These are phyloP conservation scores for Gracilaria vermiculophylla DNA, from an alignment of 23 red algal species.

Conservation along the genomic window DNA sequence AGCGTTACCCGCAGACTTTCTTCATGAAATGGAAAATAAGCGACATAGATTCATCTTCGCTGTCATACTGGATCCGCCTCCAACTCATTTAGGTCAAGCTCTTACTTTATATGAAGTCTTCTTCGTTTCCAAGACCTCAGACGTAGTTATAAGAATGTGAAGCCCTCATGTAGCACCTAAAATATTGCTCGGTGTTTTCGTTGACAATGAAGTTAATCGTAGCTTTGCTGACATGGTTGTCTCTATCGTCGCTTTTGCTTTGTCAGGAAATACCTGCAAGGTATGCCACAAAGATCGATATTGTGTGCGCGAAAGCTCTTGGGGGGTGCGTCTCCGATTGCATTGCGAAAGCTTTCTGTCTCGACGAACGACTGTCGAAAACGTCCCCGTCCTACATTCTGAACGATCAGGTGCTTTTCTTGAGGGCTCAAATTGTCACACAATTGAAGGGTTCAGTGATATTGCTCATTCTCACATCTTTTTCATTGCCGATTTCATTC, in stretches of 20 bases:
- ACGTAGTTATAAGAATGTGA: too few relatives aligned
- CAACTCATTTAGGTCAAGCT: too few relatives aligned
- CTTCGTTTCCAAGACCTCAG: too few relatives aligned
- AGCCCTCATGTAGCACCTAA: too few relatives aligned
- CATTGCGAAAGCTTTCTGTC: background rate
- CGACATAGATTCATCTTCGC: too few relatives aligned
- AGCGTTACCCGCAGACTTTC: too few relatives aligned
- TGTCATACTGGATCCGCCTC: too few relatives aligned
- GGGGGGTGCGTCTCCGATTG: constrained; percentile 28
- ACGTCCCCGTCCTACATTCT: constrained; percentile 14
- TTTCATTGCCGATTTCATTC: constrained; percentile 6
- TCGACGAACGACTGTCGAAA: background rate
- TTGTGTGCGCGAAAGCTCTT: constrained; percentile 1
- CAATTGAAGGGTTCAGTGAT: background rate
- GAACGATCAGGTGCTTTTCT: constrained; percentile 17
- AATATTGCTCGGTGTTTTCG: too few relatives aligned
- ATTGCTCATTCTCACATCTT: background rate
- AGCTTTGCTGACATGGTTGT: background rate
- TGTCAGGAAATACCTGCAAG: constrained; percentile 5
- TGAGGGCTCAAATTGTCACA: constrained; percentile 1
- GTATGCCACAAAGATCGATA: background rate
- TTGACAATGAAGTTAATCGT: too few relatives aligned
- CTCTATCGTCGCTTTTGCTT: background rate
- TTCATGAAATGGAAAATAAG: too few relatives aligned
- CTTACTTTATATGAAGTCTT: too few relatives aligned